Evolutionary conservation across 163 green algal genomes (phyloP).

Genomic region (Coccomyxa subellipsoidea): DNA sequence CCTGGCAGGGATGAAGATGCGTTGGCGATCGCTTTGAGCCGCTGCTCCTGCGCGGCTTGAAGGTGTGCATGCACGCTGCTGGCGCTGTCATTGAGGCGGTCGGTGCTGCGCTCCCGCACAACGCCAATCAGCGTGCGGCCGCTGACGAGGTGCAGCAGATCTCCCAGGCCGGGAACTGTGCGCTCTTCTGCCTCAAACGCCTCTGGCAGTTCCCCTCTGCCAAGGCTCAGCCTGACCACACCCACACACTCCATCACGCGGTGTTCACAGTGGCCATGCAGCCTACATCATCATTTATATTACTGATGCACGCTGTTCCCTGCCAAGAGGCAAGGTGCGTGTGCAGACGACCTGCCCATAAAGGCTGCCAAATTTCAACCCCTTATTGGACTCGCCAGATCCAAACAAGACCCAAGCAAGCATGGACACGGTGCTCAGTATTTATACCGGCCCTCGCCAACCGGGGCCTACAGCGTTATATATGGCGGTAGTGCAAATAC

Average conservation of each 20-base stretch:
- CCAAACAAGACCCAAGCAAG: too few species aligned
- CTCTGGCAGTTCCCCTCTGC: slow-evolving; percentile 24
- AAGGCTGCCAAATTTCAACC: too few species aligned
- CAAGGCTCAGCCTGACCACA: slow-evolving; percentile 20
- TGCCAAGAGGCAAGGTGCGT: too few species aligned
- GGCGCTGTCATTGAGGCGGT: background rate
- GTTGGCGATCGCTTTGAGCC: background rate
- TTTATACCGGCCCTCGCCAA: too few species aligned
- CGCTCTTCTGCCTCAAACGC: slow-evolving; percentile 45
- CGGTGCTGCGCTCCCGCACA: slow-evolving; percentile 19
- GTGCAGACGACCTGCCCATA: too few species aligned
- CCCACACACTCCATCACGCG: background rate
- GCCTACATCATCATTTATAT: too few species aligned
- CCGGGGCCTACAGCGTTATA: too few species aligned
- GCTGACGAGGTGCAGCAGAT: slow-evolving; percentile 42
- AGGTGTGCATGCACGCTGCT: background rate
- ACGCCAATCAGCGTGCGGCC: slow-evolving; percentile 33
- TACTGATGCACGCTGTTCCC: too few species aligned
- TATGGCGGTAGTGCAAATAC: too few species aligned
- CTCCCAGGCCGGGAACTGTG: slow-evolving; percentile 12
- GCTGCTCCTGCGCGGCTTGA: background rate
- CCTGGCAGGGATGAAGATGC: background rate
- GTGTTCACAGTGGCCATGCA: too few species aligned
- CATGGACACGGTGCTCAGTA: too few species aligned
- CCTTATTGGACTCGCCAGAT: too few species aligned